Base-by-base conservation (phyloP, 2,329 filamentous ascomycete genomes). In the Talaromyces amestolkiae region DNA sequence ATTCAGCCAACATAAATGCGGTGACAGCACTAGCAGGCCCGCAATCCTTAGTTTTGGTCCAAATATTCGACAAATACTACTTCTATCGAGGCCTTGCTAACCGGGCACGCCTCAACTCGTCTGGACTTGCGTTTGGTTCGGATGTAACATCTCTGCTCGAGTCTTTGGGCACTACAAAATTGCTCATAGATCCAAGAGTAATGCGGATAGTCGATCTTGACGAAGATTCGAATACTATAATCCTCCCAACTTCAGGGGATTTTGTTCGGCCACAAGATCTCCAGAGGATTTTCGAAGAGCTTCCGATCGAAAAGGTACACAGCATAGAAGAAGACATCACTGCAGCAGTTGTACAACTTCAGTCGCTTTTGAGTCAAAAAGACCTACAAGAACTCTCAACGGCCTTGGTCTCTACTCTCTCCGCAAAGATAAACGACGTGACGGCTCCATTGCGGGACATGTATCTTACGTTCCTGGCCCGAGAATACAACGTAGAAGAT, bases 1-100 rank as follows among this genome's bases (percentile, higher is more conserved):
- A 64, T 58, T 64, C 61, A 31, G 53, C 53, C n/a, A 64, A 64
- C 53, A 64, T 64, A n/a, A 64, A 64, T 58, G 61, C 61, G 10
- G 61, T 64, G 53, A 64, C 61, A 58, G 61, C 61, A 64, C 61
- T 64, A 41, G 61, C 61, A 39, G 61, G 61, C 31, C 61, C 61
- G 3, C 61, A 64, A 41, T 58, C 53, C 19, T 47, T 64, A 10
- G 53, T 64, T 39, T 33, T 64, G 19, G 19, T 58, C 27, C 61
- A 64, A 58, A 58, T 64, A 15, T 51, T 45, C 10, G 39, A 64
- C 41, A 64, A 64, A 49, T 64, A 64, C 15, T 64, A 64, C 45
- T 64, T 64, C 53, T 64, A 64, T 39, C 49, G 53, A 51, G 61
- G 61, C 19, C 53, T 64, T 58, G 61, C 61, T 45, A 64, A 64